A percentile compares a stretch with the other conserved stretches of the same genome.
phyloP scores from a whole-genome alignment of 75 land plant genomes.

The Pinus taeda region DNA sequence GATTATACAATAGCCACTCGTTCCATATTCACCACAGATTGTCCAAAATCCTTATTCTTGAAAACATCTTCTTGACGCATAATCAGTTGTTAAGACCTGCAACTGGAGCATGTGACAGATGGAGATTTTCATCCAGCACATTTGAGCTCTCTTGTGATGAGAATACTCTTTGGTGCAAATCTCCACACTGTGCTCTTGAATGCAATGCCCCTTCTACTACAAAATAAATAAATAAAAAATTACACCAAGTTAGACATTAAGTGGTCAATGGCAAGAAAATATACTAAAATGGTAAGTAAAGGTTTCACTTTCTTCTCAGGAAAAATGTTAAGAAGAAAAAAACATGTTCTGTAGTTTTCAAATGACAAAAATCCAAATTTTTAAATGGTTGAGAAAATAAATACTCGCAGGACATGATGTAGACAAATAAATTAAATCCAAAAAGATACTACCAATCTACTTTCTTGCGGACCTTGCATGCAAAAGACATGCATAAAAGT shows the following conservation, averaged over 20 bases:
- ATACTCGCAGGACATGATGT: neutral
- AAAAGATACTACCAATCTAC: too few relatives aligned
- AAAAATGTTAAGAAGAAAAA: neutral
- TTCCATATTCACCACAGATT: neutral
- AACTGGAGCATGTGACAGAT: neutral
- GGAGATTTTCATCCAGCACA: neutral
- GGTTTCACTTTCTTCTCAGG: neutral
- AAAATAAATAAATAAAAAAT: neutral
- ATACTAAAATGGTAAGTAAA: neutral
- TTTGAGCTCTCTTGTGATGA: neutral
- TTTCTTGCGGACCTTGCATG: too few relatives aligned
- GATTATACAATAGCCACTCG: neutral
- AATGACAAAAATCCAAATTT: neutral
- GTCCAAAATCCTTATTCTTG: neutral
- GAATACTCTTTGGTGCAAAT: neutral
- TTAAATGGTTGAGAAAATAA: neutral
- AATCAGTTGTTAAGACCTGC: neutral
- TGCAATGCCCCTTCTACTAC: constrained; percentile 6
- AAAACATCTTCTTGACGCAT: too few relatives aligned
- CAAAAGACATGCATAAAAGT: too few relatives aligned
- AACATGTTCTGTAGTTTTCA: neutral
- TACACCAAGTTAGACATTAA: neutral
- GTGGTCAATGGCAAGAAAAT: neutral
- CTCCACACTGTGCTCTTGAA: neutral
- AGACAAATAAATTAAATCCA: neutral